Percentiles rank a stretch among this genome's conserved stretches.
phyloP scores from a whole-genome alignment of 2,329 filamentous ascomycete species.

The Septoria linicola region DNA sequence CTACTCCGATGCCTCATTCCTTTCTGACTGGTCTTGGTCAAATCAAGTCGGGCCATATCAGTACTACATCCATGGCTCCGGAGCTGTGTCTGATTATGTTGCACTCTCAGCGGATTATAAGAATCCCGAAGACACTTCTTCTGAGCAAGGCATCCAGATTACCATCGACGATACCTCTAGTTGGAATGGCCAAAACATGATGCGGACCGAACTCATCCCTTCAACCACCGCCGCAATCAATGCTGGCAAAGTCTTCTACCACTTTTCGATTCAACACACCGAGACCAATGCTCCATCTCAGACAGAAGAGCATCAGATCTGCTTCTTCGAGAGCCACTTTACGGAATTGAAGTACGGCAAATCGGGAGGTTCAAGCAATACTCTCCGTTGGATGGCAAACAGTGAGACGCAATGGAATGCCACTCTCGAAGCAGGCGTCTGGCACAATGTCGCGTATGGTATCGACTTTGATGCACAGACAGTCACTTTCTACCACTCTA shows the following conservation, averaged over 20 bases:
- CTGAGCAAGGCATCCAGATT: conserved; percentile 66
- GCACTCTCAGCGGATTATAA: conserved; percentile 61
- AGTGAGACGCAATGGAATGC: conserved; percentile 63
- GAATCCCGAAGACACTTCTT: conserved; percentile 63
- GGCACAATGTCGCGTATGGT: conserved; percentile 75
- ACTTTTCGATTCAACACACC: conserved; percentile 65
- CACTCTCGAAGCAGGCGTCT: conserved; percentile 61
- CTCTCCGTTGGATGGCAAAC: conserved; percentile 64
- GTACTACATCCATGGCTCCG: conserved; percentile 71
- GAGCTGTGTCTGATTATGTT: conserved; percentile 58
- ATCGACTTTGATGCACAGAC: conserved; percentile 64
- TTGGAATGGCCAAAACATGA: conserved; percentile 72
- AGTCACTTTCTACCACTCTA: conserved; percentile 70
- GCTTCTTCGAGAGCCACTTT: conserved; percentile 68
- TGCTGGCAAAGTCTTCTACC: conserved; percentile 67
- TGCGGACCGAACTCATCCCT: conserved; percentile 71
- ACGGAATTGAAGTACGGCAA: conserved; percentile 69
- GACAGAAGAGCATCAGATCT: conserved; percentile 66
- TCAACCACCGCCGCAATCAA: conserved; percentile 66
- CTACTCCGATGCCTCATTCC: conserved; percentile 53
- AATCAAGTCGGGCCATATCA: conserved; percentile 70
- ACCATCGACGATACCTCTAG: conserved; percentile 63
- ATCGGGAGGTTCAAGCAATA: conserved; percentile 51
- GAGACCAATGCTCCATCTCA: conserved; percentile 60
- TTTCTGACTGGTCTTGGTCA: conserved; percentile 59